Conservation (phyloP, 106 monocot genomes). For the Dactylorhiza incarnata region DNA sequence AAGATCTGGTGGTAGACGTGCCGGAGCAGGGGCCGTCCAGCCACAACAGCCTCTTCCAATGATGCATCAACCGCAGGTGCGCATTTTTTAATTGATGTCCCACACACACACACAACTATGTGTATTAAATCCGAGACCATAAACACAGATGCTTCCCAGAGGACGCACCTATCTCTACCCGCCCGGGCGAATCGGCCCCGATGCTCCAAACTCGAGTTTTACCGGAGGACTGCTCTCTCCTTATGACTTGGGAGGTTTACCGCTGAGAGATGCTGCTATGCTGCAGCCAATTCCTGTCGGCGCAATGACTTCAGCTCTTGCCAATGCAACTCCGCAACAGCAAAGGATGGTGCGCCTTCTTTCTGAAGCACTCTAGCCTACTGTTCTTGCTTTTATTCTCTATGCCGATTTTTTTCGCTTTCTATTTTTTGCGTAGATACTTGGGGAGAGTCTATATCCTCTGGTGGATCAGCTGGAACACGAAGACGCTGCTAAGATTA, state of each 20-base stretch:
- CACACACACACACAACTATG: not conserved
- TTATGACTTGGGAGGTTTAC: constrained; percentile 30
- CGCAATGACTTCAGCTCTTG: constrained; percentile 36
- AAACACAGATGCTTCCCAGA: constrained; percentile 37
- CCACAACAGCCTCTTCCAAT: constrained; percentile 57
- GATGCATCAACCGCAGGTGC: constrained; percentile 59
- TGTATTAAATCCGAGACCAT: not conserved
- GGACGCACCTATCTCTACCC: constrained; percentile 54
- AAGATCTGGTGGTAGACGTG: constrained; percentile 45
- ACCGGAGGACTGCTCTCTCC: constrained; percentile 23
- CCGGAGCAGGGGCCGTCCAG: constrained; percentile 50
- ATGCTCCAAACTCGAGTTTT: constrained; percentile 23
- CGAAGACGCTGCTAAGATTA: constrained; percentile 20
- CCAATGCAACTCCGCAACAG: constrained; percentile 37
- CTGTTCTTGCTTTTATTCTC: not conserved
- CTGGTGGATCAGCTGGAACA: constrained; percentile 20
- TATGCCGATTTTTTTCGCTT: no score
- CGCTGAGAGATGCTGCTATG: constrained; percentile 12
- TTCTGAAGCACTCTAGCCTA: not conserved
- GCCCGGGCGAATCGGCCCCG: constrained; percentile 35
- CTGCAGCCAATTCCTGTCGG: constrained; percentile 23
- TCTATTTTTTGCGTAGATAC: constrained; percentile 1
- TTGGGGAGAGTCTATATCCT: constrained; percentile 22
- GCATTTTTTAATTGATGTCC: not conserved
- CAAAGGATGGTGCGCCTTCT: constrained; percentile 30